Evolutionary conservation across 495 filamentous ascomycete genomes (phyloP).

Genomic region (Penicillium steckii): DNA sequence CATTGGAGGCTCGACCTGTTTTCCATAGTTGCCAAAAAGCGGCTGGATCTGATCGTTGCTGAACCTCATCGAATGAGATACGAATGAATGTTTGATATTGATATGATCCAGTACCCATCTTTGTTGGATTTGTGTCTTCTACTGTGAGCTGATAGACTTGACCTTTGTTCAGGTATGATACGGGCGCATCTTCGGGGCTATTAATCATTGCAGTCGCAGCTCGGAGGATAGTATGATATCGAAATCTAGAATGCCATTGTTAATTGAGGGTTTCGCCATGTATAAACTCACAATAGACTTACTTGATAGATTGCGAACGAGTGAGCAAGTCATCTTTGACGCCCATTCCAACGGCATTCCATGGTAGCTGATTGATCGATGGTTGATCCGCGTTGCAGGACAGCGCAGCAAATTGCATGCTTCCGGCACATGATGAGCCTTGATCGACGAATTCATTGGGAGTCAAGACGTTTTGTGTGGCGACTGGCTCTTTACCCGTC

Average conservation of each 20-base stretch:
- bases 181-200: constrained; percentile 57
- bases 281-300: background rate
- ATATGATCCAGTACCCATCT: constrained; percentile 42
- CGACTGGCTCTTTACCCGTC: background rate
- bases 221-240: constrained; percentile 1
- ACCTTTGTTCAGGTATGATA: constrained; percentile 96
- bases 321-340: too few species aligned
- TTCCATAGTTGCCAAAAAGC: constrained; percentile 97
- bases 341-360: too few species aligned
- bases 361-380: too few species aligned
- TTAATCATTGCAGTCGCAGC: constrained; percentile 1
- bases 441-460: too few species aligned
- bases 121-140: constrained; percentile 56
- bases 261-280: too few species aligned
- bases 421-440: too few species aligned
- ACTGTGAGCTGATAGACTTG: constrained; percentile 86
- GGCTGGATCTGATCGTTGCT: constrained; percentile 77
- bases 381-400: too few species aligned
- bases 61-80: constrained; percentile 91
- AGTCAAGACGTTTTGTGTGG: too few species aligned
- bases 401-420: too few species aligned
- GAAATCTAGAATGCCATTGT: background rate
- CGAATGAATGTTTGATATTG: constrained; percentile 85
- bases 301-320: too few species aligned
- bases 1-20: constrained; percentile 67